Base-by-base conservation (phyloP, 176 grass and related monocot genomes). In the Alopecurus myosuroides region DNA sequence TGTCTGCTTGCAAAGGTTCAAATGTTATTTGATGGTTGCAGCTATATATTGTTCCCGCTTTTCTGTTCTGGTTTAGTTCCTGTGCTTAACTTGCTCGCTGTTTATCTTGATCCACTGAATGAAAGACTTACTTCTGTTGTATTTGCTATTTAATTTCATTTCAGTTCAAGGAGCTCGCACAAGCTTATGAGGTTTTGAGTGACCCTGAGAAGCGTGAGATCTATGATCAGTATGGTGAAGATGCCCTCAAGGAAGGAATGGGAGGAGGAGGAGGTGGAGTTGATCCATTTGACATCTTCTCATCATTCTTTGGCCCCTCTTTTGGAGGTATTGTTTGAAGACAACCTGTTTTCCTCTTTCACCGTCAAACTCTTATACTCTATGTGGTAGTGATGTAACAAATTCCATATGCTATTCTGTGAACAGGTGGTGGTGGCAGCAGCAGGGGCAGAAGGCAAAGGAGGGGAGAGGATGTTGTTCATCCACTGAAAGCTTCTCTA, bases 171-270 rank as follows among this genome's bases (percentile, higher is more conserved):
- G 96, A 98, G 56, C 82, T 98, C 19, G 96, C 96, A 72, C 96
- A 98, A 68, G 96, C 96, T 50, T 98, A 98, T 81, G 96, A 98
- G 81, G 96, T 98, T 46, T 80, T 98, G 26, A 98, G 93, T 33
- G 96, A 98, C 49, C 93, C 96, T 71, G 96, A 98, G 85, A 98
- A 98, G 81, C 96, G 93, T 89, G 96, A 98, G 80, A 98, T 98
- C 31, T 98, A 98, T 67, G 96, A 98, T 69, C 86, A 98, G 29
- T 98, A 98, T 73, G 96, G 96, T 29, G 96, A 98, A 85, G 93
- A 98, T 94, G 96, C 96, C 23, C 91, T 98, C 28, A 98, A 98
- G 83, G 96, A 98, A 90, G 96, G 96, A 92, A 98, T 98, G 93
- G 96, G 96, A 9, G 91, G 93, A 15, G 93, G 93, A 46, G 87